Base-by-base conservation (phyloP, 1,284 basidiomycete genomes). In the Irpex sp. region DNA sequence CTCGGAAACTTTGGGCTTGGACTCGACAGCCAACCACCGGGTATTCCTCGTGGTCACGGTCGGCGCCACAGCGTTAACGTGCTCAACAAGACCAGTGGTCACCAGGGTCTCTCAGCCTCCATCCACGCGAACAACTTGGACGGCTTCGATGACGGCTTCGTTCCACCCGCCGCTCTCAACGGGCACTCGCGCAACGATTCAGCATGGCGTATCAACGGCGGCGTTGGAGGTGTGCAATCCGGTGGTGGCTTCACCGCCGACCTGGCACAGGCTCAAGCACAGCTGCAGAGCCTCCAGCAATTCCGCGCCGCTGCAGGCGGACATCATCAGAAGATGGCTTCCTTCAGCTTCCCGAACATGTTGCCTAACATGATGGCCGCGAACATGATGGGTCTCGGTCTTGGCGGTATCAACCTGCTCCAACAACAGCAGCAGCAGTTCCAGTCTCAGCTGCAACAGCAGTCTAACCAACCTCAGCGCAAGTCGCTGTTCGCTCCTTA, bases 401-500 rank as follows among this genome's bases (percentile, higher is more conserved):
- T 94, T 58, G 89, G 89, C 14, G 87, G 90, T 14, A 86, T 92
- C 65, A 90, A 89, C 68, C 75, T 92, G 36, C 78, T 93, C 60
- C 88, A 93, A 72, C 91, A 93, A 69, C 91, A 96, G 67, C 93
- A 95, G 64, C 93, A 95, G 67, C 88, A 90, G 66, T 90, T 90
- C 76, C 87, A 96, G 77, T 90, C 93, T 65, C 94, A 96, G 73
- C 81, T 96, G 33, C 93, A 96, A 72, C 94, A 93, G 69, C 87
- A 93, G 73, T 89, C 87, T 48, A 93, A 78, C 67, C 93, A 95
- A 66, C 93, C 93, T 39, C 94, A 97, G 76, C 91, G 97, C 76
- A 99, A 99, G 80, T 98, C 95, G 49, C 84, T 99, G 57, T 99
- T 99, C 72, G 97, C 97, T 66, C 97, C 96, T 61, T 99, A 99